phyloP scores from a whole-genome alignment of 345 rosid species.

The Aurinia saxatilis region DNA sequence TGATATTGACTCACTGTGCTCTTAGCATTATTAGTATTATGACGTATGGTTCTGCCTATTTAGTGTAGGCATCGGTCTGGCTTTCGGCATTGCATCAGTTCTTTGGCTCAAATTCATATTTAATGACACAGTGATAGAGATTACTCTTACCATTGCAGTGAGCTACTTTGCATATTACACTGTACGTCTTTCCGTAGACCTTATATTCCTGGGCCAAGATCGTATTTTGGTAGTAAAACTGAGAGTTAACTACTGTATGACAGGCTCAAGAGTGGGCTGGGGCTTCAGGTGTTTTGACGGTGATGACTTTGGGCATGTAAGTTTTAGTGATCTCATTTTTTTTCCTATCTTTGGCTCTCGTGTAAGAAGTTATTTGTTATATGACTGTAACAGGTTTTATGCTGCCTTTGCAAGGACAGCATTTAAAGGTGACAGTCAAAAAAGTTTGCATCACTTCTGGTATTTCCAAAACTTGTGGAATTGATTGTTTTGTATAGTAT shows the following conservation, averaged over 20 bases:
- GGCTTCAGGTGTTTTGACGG: constrained; percentile 93
- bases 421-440: constrained; percentile 90
- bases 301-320: constrained; percentile 98
- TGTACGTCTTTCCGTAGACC: constrained; percentile 42
- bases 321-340: constrained; percentile 19
- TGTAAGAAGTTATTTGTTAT: constrained; percentile 2
- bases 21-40: constrained; percentile 6
- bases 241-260: constrained; percentile 19
- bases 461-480: constrained; percentile 26
- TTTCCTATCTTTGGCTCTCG: background rate
- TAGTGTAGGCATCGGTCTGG: constrained; percentile 89
- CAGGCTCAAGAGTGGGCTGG: constrained; percentile 88
- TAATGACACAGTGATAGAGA: constrained; percentile 89
- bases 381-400: constrained; percentile 58
- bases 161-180: constrained; percentile 89
- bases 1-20: background rate
- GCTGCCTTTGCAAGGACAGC: constrained; percentile 90
- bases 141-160: constrained; percentile 79
- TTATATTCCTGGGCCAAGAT: constrained; percentile 2
- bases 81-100: constrained; percentile 84
- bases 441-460: constrained; percentile 96
- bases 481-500: background rate
- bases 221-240: constrained; percentile 1
- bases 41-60: constrained; percentile 25
- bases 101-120: constrained; percentile 93